Base-by-base conservation (phyloP, 306 rosid species). In the Cucumis hystrix region DNA sequence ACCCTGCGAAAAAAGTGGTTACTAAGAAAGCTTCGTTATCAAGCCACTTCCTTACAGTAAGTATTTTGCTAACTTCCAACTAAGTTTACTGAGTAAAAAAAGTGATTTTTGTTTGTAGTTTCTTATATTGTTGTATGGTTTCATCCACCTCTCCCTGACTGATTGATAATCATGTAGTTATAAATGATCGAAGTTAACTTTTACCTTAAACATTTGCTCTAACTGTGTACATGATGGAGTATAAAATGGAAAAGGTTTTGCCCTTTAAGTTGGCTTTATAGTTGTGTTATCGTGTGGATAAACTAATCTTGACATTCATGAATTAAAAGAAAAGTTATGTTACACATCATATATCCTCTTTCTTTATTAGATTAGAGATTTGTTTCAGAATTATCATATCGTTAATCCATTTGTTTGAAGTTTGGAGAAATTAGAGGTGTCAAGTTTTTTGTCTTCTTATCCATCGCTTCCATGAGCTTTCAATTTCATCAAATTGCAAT, bases 1-100 rank as follows among this genome's bases (percentile, higher is more conserved):
- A 55, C 87, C 11, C 76, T 89, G 79, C 79, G 97, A 43, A 89
- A 84, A 87, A 91, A 91, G 81, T 89, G 95, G 97, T 82, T 91
- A 66, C 80, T 91, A 37, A 83, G 95, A 81, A 88, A 89, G 87
- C 92, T 89, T 74, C 95, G 90, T 20, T 49, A 33, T 67, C 45
- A 51, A 73, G 28, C 14, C 14, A 47, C 23, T 17, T 14, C 61
- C n/a, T 11, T 20, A 4, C 15, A 58, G 33, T 40, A 66, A 67
- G 10, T 40, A 10, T 56, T 79, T 55, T 68, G 43, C 25, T 3
- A n/a, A 54, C 41, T 51, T 51, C 13, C 66, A 11, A 10, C 7
- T 6, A 28, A 62, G n/a, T 62, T 59, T 59, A 23, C 30, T 3
- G 37, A 59, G 65, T 59, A 0, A 11, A 23, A 59, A 60, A 60